Percentiles rank a stretch among this genome's conserved stretches.
Evolutionary conservation across 2,329 filamentous ascomycete genomes (phyloP).

Genomic region (Epichloe sp.): DNA sequence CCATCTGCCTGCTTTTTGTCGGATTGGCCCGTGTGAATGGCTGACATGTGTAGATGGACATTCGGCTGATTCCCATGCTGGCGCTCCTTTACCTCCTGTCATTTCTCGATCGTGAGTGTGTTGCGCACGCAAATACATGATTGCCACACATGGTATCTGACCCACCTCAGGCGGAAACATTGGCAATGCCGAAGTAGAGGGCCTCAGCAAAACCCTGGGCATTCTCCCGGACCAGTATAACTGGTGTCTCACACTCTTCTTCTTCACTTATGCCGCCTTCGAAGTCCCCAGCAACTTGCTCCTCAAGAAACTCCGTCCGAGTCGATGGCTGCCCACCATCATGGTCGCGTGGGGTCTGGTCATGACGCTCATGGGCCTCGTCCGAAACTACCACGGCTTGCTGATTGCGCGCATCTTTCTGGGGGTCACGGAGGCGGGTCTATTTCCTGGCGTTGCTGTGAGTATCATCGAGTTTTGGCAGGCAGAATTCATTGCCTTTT

Average conservation of each 20-base stretch:
- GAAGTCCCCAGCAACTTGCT: conserved; percentile 68
- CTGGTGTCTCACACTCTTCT: conserved; percentile 57
- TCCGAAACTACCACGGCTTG: conserved; percentile 33
- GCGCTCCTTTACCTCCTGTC: conserved; percentile 54
- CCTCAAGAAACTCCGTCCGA: conserved; percentile 60
- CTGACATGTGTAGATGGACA: conserved; percentile 29
- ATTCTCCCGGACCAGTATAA: conserved; percentile 61
- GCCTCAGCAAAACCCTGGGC: conserved; percentile 35
- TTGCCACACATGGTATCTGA: not conserved
- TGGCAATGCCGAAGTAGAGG: conserved; percentile 53
- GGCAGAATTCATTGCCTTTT: not conserved
- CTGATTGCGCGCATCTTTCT: conserved; percentile 42
- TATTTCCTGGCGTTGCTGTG: conserved; percentile 50
- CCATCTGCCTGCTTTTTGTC: conserved; percentile 1
- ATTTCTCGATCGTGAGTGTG: conserved; percentile 45
- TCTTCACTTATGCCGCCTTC: conserved; percentile 63
- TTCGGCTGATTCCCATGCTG: conserved; percentile 47
- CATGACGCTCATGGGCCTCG: conserved; percentile 41
- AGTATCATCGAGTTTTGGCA: conserved; percentile 5
- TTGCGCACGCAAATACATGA: not conserved
- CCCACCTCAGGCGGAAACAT: conserved; percentile 39
- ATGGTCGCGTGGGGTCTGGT: conserved; percentile 49
- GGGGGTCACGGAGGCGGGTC: conserved; percentile 52
- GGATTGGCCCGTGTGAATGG: not conserved
- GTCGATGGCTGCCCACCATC: conserved; percentile 61